Base-by-base conservation (phyloP, 192 early-diverging fungal genomes). In the Coemansia sp. region DNA sequence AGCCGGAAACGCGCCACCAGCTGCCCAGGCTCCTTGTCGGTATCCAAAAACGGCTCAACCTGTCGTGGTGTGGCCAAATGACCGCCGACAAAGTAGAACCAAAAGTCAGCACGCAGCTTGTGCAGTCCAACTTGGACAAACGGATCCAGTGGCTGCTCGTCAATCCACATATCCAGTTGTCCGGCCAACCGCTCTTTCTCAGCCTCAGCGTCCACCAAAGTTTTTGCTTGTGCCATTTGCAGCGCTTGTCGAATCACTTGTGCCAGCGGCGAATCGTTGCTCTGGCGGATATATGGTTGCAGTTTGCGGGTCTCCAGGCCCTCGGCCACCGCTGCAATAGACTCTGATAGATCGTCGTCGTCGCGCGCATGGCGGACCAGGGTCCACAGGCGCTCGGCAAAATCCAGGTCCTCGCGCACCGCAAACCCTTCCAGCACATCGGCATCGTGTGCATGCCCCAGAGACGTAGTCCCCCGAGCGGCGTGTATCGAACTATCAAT, bases 321-420 rank as follows among this genome's bases (percentile, higher is more conserved):
- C 58, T 81, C 78, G 11, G 73, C 74, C 0, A 75, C 66, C 0
- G 78, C 78, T 3, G 78, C 72, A 7, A 81, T 48, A 3, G 68
- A 58, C 31, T 81, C 78, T 1, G 66, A 62, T 28, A 81, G 57
- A 37, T 81, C 78, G 22, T 46, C 59, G 22, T 59, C 62, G 49
- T 81, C 78, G 22, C 65, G 40, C 3, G 73, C 69, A 19, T 75
- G 38, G 25, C 75, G 73, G 3, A 66, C 57, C 26, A 81, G 54
- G 21, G 54, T 60, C 78, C 78, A 81, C 31, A 81, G 55, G 19
- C 69, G 73, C 59, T 81, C 78, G 23, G 66, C 70, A 64, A 81
- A 81, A 19, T 81, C 78, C 44, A 75, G 51, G 34, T 69, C 78
- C 10, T 59, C 57, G 21, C 77, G 77, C 40, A 37, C 47, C 0